These are phyloP conservation scores for Neurospora pannonica DNA, from an alignment of 495 filamentous ascomycete genomes.

Conservation along the genomic window DNA sequence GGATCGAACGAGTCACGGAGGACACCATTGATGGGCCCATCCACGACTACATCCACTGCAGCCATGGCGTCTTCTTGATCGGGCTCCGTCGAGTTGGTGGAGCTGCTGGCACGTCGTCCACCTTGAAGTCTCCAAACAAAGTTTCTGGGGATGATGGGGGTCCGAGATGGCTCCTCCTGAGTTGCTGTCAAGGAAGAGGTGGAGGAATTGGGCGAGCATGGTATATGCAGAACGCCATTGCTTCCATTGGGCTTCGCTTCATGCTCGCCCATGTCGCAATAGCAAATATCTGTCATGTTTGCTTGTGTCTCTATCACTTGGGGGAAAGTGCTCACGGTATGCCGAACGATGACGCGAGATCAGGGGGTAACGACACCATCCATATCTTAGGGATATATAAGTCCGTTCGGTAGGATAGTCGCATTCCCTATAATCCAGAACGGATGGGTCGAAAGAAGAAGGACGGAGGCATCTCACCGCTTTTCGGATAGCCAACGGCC, in stretches of 20 bases:
- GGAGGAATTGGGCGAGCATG: slow-evolving; percentile 9
- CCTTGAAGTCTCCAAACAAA: slow-evolving; percentile 23
- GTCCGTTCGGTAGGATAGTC: neutral
- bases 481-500: slow-evolving; percentile 3
- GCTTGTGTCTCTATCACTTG: neutral
- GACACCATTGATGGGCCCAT: neutral
- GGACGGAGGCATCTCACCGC: slow-evolving; percentile 28
- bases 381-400: neutral
- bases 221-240: neutral
- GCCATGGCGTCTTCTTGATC: slow-evolving; percentile 8
- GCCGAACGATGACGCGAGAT: slow-evolving; percentile 24
- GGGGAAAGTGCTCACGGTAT: neutral
- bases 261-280: neutral
- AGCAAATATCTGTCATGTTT: neutral
- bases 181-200: neutral
- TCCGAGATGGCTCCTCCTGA: neutral
- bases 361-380: slow-evolving; percentile 22
- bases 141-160: neutral
- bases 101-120: slow-evolving; percentile 11
- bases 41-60: slow-evolving; percentile 16
- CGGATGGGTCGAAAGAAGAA: slow-evolving; percentile 29
- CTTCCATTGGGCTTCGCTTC: neutral
- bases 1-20: slow-evolving; percentile 21
- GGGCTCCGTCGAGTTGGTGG: slow-evolving; percentile 1
- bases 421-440: slow-evolving; percentile 15